Base-by-base conservation (phyloP, 73 alveolate genomes). In the Tetrahymena malaccensis region DNA sequence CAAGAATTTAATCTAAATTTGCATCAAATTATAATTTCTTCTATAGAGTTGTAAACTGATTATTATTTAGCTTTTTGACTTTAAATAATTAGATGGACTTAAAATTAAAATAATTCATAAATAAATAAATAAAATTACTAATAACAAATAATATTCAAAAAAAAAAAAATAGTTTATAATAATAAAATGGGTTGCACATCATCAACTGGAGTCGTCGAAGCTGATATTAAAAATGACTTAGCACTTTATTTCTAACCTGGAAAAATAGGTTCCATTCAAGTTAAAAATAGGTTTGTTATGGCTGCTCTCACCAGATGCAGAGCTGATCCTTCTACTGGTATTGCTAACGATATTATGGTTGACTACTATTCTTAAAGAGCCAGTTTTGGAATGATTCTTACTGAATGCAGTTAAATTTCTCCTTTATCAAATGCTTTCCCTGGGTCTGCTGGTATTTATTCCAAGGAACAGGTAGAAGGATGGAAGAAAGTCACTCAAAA, bases 291-390 rank as follows among this genome's bases (percentile, higher is more conserved):
- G 58, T 50, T 96, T 17, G 94, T 50, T 22, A 70, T 96, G 97
- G 96, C 97, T 34, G 97, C 98, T 58, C 33, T 96, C 27, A 96
- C 98, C 35, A 96, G 98, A 95, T 56, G 84, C 93, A 95, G 98
- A 95, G 50, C 94, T 35, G 95, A 85, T 43, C 94, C 94, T n/a
- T n/a, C 94, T 43, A 93, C 85, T 31, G 95, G 96, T n/a, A 35
- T 96, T 34, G 96, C 98, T 21, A 94, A 35, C 55, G 97, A 96
- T 85, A 31, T 96, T 0, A 95, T 55, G 85, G 97, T 85, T 34
- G 95, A 95, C 43, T 96, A 93, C 50, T 96, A 96, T 70, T 34
- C 96, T 16, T 43, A 96, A 96, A 96, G 97, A 55, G 98, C 98
- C 7, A 17, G 94, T 13, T 96, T 97, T 25, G 98, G 98, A 5